These are phyloP conservation scores for Immersiporthe knoxdaviesiana DNA, from an alignment of 2,329 filamentous ascomycete species.

Conservation along the genomic window DNA sequence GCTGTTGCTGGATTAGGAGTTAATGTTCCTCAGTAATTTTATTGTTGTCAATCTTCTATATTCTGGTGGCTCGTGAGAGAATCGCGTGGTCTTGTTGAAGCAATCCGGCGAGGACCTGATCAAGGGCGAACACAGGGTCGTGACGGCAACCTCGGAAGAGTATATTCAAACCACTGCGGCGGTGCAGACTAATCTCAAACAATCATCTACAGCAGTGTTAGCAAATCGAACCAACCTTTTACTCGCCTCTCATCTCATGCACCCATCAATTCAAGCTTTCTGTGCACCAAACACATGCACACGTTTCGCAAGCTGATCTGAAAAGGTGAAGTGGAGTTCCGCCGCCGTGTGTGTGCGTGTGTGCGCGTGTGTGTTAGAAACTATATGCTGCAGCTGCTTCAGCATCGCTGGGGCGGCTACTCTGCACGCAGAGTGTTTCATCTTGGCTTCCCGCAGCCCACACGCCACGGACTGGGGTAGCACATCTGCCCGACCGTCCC, in stretches of 20 bases:
- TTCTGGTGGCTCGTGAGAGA: background rate
- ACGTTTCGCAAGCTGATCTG: conserved; percentile 21
- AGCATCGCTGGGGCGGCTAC: conserved; percentile 8
- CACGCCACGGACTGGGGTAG: background rate
- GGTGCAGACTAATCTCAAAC: conserved; percentile 7
- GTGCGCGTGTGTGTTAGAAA: conserved; percentile 18
- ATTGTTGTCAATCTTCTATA: background rate
- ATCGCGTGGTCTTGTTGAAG: background rate
- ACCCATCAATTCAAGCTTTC: background rate
- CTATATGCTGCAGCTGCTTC: background rate
- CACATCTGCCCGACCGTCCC: background rate
- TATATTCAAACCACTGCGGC: conserved; percentile 7
- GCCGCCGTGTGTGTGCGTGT: conserved; percentile 8
- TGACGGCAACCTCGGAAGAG: background rate
- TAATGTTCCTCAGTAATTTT: background rate
- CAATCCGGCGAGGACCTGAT: background rate
- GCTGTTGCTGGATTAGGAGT: background rate
- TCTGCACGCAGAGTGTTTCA: conserved; percentile 11
- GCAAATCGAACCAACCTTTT: too few species aligned
- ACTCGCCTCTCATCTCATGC: background rate
- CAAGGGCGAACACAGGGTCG: too few species aligned
- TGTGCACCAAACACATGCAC: conserved; percentile 5
- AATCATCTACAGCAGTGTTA: background rate
- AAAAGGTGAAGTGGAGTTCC: conserved; percentile 17
- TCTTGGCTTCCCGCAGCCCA: background rate